Percentiles rank a stretch among this genome's conserved stretches.
These are phyloP conservation scores for Xylariaceae sp. DNA, from an alignment of 2,329 filamentous ascomycete genomes.

Conservation along the genomic window DNA sequence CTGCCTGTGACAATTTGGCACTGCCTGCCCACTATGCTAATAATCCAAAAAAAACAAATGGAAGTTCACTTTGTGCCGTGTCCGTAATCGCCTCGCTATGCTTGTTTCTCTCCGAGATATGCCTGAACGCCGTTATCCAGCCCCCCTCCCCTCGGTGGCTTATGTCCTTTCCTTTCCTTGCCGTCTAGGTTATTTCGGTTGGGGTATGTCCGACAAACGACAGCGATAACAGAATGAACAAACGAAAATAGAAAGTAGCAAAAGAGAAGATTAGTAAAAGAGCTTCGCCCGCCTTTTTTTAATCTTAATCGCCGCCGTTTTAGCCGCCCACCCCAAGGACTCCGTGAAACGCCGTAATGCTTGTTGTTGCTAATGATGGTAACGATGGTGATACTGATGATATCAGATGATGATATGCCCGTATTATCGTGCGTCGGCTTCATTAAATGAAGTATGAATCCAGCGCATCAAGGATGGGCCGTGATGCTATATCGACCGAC, in stretches of 20 bases:
- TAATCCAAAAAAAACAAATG: background rate
- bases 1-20: conserved; percentile 8
- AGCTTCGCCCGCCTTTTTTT: background rate
- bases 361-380: background rate
- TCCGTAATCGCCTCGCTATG: conserved; percentile 8
- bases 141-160: background rate
- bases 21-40: conserved; percentile 8
- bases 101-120: conserved; percentile 3
- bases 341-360: conserved; percentile 12
- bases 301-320: background rate
- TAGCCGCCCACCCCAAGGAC: background rate
- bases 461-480: conserved; percentile 6
- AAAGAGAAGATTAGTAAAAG: background rate
- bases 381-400: no score
- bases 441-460: conserved; percentile 9
- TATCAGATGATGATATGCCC: background rate
- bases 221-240: conserved; percentile 1
- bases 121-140: conserved; percentile 16
- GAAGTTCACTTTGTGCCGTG: conserved; percentile 1
- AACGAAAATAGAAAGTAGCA: background rate
- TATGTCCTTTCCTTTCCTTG: conserved; percentile 3
- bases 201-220: conserved; percentile 16
- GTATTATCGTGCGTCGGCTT: conserved; percentile 4
- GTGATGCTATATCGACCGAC: background rate
- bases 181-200: conserved; percentile 3